phyloP scores from a whole-genome alignment of 371 early-diverging fungal species.

The Racocetra persica region DNA sequence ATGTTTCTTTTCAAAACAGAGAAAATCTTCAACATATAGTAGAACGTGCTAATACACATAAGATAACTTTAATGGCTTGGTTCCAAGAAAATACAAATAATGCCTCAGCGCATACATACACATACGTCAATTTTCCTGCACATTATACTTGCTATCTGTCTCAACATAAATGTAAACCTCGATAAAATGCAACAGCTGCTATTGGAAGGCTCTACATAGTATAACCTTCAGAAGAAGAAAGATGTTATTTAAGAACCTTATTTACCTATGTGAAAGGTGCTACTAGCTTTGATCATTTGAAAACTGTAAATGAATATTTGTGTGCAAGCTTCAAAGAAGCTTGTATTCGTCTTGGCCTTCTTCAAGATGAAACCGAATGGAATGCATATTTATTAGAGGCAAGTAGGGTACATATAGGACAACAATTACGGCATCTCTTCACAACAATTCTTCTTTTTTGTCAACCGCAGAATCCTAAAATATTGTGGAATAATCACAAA shows the following conservation, averaged over 20 bases:
- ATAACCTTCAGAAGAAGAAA: too few relatives aligned
- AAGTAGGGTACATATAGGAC: background rate
- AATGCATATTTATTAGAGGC: conserved; percentile 36
- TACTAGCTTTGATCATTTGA: conserved; percentile 14
- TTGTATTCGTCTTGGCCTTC: conserved; percentile 2
- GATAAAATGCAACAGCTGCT: conserved; percentile 29
- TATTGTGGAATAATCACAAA: conserved; percentile 1
- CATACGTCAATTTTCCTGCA: conserved; percentile 30
- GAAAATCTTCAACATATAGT: conserved; percentile 27
- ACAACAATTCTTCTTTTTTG: conserved; percentile 15
- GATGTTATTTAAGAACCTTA: conserved; percentile 37
- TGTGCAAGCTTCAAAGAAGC: conserved; percentile 37
- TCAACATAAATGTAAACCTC: conserved; percentile 15
- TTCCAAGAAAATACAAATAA: conserved; percentile 43
- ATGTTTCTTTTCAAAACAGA: conserved; percentile 35
- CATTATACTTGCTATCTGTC: conserved; percentile 38
- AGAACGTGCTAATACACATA: background rate
- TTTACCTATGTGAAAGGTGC: conserved; percentile 13
- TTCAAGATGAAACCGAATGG: conserved; percentile 41
- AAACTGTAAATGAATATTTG: conserved; percentile 4
- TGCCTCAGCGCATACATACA: conserved; percentile 26
- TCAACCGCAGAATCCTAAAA: background rate
- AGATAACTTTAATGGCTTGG: conserved; percentile 47
- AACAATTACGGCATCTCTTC: conserved; percentile 11
- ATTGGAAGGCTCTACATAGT: conserved; percentile 39